Percentiles rank a stretch among this genome's conserved stretches.
These are phyloP conservation scores for Cryptococcus sp. DNA, from an alignment of 1,284 basidiomycete genomes.

Conservation along the genomic window DNA sequence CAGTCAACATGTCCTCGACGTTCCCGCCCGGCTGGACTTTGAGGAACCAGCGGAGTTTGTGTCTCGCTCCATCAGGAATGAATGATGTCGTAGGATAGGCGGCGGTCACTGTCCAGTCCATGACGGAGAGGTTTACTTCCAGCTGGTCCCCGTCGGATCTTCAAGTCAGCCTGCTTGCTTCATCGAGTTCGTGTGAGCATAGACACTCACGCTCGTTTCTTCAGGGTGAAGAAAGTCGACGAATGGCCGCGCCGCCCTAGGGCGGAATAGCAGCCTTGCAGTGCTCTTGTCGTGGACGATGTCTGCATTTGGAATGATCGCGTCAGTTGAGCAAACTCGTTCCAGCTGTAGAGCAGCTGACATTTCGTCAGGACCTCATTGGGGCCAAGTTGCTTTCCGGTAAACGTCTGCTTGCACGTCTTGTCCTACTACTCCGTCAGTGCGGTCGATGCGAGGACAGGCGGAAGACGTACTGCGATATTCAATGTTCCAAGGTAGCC, in stretches of 20 bases:
- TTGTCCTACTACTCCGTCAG: conserved; percentile 23
- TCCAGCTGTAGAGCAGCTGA: conserved; percentile 3
- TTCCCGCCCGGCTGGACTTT: conserved; percentile 39
- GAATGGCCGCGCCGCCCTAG: conserved; percentile 37
- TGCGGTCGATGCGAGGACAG: not conserved
- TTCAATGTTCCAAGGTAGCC: conserved; percentile 44
- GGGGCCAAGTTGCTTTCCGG: conserved; percentile 40
- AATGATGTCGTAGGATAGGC: conserved; percentile 44
- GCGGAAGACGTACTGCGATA: conserved; percentile 30
- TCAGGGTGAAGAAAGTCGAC: conserved; percentile 44
- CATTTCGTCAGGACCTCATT: conserved; percentile 45
- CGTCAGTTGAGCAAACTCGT: not conserved
- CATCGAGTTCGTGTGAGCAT: not conserved
- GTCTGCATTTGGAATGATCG: conserved; percentile 15
- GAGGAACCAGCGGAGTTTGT: conserved; percentile 45
- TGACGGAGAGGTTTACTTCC: conserved; percentile 40
- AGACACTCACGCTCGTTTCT: conserved; percentile 36
- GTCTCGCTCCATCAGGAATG: conserved; percentile 29
- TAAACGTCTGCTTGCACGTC: conserved; percentile 39
- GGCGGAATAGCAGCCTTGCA: conserved; percentile 44
- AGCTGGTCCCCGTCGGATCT: conserved; percentile 22
- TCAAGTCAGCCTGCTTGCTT: too few relatives aligned
- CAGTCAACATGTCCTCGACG: conserved; percentile 45
- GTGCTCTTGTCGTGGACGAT: conserved; percentile 41
- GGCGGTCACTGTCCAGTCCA: conserved; percentile 45